phyloP scores from a whole-genome alignment of 805 yeast genomes.

The Teunomyces cretensis region DNA sequence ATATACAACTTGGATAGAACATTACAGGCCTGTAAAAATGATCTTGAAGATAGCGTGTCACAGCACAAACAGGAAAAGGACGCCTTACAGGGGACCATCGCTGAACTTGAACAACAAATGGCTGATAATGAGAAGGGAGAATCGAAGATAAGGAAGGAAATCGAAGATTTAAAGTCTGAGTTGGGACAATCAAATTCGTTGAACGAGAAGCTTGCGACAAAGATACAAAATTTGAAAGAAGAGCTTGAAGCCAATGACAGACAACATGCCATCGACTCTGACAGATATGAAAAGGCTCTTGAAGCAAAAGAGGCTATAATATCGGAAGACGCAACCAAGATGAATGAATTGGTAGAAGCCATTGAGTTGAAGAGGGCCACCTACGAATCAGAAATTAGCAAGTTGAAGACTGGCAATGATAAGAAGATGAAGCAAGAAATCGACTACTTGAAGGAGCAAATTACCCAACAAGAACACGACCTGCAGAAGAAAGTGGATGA shows the following conservation, averaged over 20 bases:
- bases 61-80: conserved; percentile 15
- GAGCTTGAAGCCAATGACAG: conserved; percentile 20
- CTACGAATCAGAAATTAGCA: conserved; percentile 11
- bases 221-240: conserved; percentile 24
- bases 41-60: conserved; percentile 11
- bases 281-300: neutral
- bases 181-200: conserved; percentile 7
- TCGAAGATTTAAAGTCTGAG: conserved; percentile 4
- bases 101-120: conserved; percentile 9
- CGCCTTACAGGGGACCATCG: conserved; percentile 15
- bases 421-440: conserved; percentile 12
- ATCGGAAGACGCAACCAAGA: conserved; percentile 28
- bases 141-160: conserved; percentile 7
- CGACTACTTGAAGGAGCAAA: conserved; percentile 20
- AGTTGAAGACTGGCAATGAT: conserved; percentile 10
- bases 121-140: conserved; percentile 15
- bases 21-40: conserved; percentile 7
- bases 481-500: conserved; percentile 57
- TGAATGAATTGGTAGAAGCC: conserved; percentile 28
- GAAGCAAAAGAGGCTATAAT: conserved; percentile 32
- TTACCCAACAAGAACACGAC: conserved; percentile 43
- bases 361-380: conserved; percentile 14
- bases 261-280: neutral
- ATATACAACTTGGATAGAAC: conserved; percentile 17
- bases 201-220: conserved; percentile 6